Percentiles rank a stretch among this genome's conserved stretches.
These are phyloP conservation scores for Leccinum laetum DNA, from an alignment of 1,284 basidiomycete genomes.

Conservation along the genomic window DNA sequence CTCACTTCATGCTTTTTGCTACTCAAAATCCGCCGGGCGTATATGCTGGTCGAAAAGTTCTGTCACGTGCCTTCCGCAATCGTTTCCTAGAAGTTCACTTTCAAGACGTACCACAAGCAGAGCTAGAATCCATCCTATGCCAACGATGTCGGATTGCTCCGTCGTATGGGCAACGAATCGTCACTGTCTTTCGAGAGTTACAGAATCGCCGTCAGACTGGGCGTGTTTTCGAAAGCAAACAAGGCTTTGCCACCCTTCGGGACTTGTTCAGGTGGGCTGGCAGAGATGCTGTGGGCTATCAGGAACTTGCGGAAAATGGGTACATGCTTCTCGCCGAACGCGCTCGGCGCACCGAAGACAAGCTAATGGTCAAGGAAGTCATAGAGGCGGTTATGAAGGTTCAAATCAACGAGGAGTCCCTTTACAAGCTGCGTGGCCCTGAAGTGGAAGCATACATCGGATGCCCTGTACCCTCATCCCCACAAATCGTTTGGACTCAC, in stretches of 20 bases:
- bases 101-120: conserved; percentile 93
- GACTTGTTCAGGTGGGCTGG: conserved; percentile 99
- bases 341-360: conserved; percentile 84
- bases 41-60: conserved; percentile 95
- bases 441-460: conserved; percentile 54
- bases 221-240: conserved; percentile 97
- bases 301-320: conserved; percentile 94
- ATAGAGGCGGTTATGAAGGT: conserved; percentile 93
- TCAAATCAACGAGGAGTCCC: conserved; percentile 66
- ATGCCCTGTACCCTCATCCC: conserved; percentile 50
- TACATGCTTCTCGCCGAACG: conserved; percentile 98
- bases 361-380: conserved; percentile 87
- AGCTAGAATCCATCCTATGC: conserved; percentile 92
- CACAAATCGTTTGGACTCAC: conserved; percentile 83
- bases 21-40: conserved; percentile 98
- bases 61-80: conserved; percentile 97
- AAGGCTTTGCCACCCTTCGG: conserved; percentile 95
- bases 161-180: conserved; percentile 90
- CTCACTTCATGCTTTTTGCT: conserved; percentile 97
- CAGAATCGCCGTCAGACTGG: conserved; percentile 90
- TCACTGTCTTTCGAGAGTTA: conserved; percentile 91
- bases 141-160: conserved; percentile 90
- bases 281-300: conserved; percentile 85
- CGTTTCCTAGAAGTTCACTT: conserved; percentile 99
- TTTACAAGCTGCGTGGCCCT: conserved; percentile 68